Percentiles rank a stretch among this genome's conserved stretches.
These are phyloP conservation scores for Cornus suecica DNA, from an alignment of 148 eudicot genomes.

Conservation along the genomic window DNA sequence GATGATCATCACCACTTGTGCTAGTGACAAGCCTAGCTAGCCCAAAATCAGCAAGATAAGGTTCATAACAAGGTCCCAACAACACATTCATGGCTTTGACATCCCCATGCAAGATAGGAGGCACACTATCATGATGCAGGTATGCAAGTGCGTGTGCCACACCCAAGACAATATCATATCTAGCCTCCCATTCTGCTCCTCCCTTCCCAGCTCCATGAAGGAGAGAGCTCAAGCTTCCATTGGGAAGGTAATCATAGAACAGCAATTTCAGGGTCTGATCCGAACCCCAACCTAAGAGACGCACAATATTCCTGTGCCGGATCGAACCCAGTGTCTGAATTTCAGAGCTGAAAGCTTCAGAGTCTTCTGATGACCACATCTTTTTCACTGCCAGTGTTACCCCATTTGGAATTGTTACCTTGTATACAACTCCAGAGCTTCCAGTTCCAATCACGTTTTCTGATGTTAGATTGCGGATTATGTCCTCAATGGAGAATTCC, in stretches of 20 bases:
- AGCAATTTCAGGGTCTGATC: constrained; percentile 59
- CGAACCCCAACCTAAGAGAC: constrained; percentile 92
- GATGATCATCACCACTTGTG: constrained; percentile 21
- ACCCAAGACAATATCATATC: constrained; percentile 73
- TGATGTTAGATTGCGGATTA: constrained; percentile 59
- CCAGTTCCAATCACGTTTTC: constrained; percentile 91
- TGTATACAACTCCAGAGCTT: constrained; percentile 96
- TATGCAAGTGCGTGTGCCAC: constrained; percentile 92
- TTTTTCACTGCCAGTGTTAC: constrained; percentile 89
- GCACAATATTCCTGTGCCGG: constrained; percentile 83
- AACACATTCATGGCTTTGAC: constrained; percentile 95
- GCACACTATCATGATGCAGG: constrained; percentile 92
- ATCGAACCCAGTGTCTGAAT: constrained; percentile 84
- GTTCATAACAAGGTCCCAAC: constrained; percentile 68
- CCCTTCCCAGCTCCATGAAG: constrained; percentile 81
- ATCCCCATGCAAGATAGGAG: constrained; percentile 86
- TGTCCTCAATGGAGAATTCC: constrained; percentile 80
- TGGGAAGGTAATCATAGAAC: constrained; percentile 86
- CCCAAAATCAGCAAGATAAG: constrained; percentile 94
- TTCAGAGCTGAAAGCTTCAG: constrained; percentile 81
- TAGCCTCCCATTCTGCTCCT: constrained; percentile 85
- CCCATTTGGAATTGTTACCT: constrained; percentile 65
- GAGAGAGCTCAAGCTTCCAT: constrained; percentile 92
- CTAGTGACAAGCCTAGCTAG: constrained; percentile 58
- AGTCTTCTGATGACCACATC: constrained; percentile 88